Conservation (phyloP, 2,329 filamentous ascomycete genomes). For the Hypoxylon sp. region DNA sequence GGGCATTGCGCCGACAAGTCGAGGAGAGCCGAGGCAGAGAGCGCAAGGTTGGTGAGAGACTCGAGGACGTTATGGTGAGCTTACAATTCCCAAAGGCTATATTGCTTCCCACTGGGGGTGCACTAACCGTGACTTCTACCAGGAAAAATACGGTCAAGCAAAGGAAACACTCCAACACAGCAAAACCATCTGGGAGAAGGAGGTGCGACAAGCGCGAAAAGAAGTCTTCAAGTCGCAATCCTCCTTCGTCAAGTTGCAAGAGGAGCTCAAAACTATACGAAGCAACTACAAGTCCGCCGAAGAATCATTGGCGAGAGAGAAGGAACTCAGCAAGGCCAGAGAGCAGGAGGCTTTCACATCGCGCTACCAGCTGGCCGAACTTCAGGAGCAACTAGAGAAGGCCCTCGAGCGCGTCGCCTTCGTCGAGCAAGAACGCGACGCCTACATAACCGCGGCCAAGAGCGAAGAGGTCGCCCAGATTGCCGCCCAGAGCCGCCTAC, state of each 20-base stretch:
- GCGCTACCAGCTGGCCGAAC: conserved; percentile 72
- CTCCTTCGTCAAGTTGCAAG: conserved; percentile 75
- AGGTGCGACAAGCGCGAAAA: conserved; percentile 75
- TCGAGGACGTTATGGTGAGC: conserved; percentile 77
- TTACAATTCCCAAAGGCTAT: not conserved
- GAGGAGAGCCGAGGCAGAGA: conserved; percentile 76
- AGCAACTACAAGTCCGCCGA: conserved; percentile 66
- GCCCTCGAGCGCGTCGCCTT: conserved; percentile 72
- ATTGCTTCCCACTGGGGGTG: not conserved
- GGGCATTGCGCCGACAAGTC: conserved; percentile 65
- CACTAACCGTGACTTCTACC: conserved; percentile 19
- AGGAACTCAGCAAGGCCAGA: conserved; percentile 68
- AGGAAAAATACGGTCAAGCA: conserved; percentile 77
- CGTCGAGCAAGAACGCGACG: conserved; percentile 79
- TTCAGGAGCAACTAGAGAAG: conserved; percentile 75
- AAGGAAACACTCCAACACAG: conserved; percentile 77
- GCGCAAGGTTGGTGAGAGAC: conserved; percentile 72
- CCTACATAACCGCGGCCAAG: conserved; percentile 76
- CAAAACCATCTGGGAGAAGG: conserved; percentile 78
- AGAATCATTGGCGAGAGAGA: conserved; percentile 71
- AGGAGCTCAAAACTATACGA: conserved; percentile 75
- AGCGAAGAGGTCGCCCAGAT: conserved; percentile 80
- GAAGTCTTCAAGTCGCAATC: conserved; percentile 82
- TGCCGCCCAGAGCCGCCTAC: conserved; percentile 76
- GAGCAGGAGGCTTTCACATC: conserved; percentile 78